A percentile compares a stretch with the other conserved stretches of the same genome.
Evolutionary conservation across 164 flowering plant species (phyloP).

Genomic region (Chloranthus sessilifolius): DNA sequence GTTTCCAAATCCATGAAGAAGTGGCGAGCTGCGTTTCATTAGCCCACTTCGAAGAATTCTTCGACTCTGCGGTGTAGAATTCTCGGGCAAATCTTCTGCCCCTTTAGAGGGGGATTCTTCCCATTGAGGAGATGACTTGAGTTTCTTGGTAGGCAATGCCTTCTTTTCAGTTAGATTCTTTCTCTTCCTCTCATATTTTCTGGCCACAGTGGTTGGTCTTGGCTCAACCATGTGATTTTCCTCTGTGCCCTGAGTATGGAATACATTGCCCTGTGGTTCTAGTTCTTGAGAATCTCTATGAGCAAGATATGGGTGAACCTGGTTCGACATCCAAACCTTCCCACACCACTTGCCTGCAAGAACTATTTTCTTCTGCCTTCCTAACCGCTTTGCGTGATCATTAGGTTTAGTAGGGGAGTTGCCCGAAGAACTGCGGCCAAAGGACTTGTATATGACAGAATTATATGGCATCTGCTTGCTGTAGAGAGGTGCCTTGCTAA

Average conservation of each 20-base stretch:
- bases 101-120: constrained; percentile 11
- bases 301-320: constrained; percentile 73
- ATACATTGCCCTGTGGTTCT: constrained; percentile 23
- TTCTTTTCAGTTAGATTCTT: constrained; percentile 28
- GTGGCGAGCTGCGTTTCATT: constrained; percentile 29
- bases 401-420: constrained; percentile 30
- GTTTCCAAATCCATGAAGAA: constrained; percentile 9
- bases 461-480: constrained; percentile 97
- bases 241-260: constrained; percentile 20
- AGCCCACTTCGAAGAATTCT: constrained; percentile 25
- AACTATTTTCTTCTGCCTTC: constrained; percentile 57
- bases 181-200: constrained; percentile 47
- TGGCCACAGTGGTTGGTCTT: constrained; percentile 12
- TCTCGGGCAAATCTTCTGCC: constrained; percentile 27
- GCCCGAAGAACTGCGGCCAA: constrained; percentile 57
- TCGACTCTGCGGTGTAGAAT: constrained; percentile 13
- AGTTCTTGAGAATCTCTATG: constrained; percentile 38
- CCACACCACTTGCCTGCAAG: constrained; percentile 99
- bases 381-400: constrained; percentile 28
- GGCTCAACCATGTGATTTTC: constrained; percentile 30
- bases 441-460: constrained; percentile 67
- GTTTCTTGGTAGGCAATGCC: constrained; percentile 36
- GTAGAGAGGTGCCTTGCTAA: constrained; percentile 87
- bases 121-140: constrained; percentile 17
- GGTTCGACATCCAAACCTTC: constrained; percentile 97